Evolutionary conservation across 2,329 filamentous ascomycete genomes (phyloP), one percentile per base, ranked within the genome.

Genomic region (Alternaria alternata): DNA sequence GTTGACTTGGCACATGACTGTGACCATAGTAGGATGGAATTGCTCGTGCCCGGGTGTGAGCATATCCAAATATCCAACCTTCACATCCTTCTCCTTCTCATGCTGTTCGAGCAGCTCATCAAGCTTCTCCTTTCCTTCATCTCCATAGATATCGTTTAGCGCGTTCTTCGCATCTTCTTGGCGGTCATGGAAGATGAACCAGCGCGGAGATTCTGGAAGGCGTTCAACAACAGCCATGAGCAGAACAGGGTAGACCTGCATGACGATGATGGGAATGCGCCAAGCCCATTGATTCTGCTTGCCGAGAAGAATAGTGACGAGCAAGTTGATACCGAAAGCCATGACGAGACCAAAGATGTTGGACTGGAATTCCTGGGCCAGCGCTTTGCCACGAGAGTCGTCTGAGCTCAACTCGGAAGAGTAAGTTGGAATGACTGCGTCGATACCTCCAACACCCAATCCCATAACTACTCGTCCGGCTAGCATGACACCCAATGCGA

Each of bases 291-390:
- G 80, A 64, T 79, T 85, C 7, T 77, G 70, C 65, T 88, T 88
- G 3, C 86, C 86, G 4, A 88, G 78, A 1, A 73, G 70, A 6
- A 83, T 74, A 0, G 86, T 88, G 3, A 87, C 80, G 1, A 76
- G 80, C 1, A 88, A 76, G 64, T 89, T 89, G 72, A 88, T 84
- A 0, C 79, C 82, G 70, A 88, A 89, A 0, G 86, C 87, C 82
- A 87, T 83, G 59, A 88, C 81, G 2, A 89, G 73, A 0, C 87
- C 86, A 57, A 88, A 86, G 63, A 89, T 88, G 64, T 89, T 89
- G 72, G 83, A 84, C 70, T 89, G 87, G 67, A 89, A 89, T 66
- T 89, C 86, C 68, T 89, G 85, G 1, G 86, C 86, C 43, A 89
- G 73, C 1, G 87, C 85, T 65, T 83, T 84, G 6, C 87, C 87